Evolutionary conservation across 139 green algal species (phyloP).

Genomic region (Tetradesmus lagerheimii): DNA sequence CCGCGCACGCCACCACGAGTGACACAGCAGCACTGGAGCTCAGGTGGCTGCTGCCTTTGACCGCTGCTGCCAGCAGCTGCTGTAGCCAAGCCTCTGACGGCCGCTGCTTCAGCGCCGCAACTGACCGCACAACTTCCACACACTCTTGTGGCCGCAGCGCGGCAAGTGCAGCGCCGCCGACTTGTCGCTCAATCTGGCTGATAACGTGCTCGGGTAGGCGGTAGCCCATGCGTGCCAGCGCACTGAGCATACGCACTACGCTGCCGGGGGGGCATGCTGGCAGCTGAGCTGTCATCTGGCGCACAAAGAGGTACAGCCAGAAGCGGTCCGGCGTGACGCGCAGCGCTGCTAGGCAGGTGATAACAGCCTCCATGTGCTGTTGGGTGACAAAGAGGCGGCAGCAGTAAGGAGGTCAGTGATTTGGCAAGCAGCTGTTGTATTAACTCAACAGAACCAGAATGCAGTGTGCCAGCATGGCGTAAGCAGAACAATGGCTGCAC

Average conservation of each 20-base stretch:
- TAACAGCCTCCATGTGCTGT: conserved; percentile 42
- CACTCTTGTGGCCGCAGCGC: conserved; percentile 12
- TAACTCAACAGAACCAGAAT: too few relatives aligned
- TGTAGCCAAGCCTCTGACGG: conserved; percentile 22
- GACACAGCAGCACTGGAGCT: not conserved
- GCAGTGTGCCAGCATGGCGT: too few relatives aligned
- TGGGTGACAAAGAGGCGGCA: not conserved
- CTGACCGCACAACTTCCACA: not conserved
- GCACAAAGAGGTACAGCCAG: conserved; percentile 46
- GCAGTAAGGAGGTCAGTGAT: not conserved
- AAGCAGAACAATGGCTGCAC: too few relatives aligned
- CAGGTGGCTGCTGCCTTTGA: conserved; percentile 32
- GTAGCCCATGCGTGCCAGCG: conserved; percentile 19
- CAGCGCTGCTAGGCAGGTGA: conserved; percentile 34
- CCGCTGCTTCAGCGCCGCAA: not conserved
- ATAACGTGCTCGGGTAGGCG: conserved; percentile 20
- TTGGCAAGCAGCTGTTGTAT: too few relatives aligned
- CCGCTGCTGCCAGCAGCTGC: conserved; percentile 21
- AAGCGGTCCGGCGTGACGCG: conserved; percentile 32
- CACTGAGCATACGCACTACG: not conserved
- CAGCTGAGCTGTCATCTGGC: conserved; percentile 39
- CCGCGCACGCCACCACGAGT: not conserved
- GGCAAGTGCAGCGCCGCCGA: not conserved
- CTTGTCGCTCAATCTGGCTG: conserved; percentile 27
- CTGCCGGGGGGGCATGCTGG: not conserved